Percentiles rank a stretch among this genome's conserved stretches.
Conservation (phyloP, 352 stramenopile species). For the Saprolegnia parasitica region DNA sequence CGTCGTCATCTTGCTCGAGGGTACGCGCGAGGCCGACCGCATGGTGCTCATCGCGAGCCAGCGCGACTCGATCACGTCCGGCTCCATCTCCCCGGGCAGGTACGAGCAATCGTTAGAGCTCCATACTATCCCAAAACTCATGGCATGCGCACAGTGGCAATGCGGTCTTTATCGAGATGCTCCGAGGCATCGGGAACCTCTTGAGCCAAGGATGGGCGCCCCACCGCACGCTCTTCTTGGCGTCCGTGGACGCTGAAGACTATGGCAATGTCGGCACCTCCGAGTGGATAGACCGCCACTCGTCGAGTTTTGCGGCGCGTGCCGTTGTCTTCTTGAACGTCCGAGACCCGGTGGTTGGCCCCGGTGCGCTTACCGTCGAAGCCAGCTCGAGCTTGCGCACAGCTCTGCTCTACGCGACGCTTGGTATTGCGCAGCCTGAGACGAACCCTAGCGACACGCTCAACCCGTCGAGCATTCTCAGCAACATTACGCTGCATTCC, state of each 20-base stretch:
- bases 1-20: conserved; percentile 63
- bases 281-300: conserved; percentile 78
- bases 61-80: conserved; percentile 62
- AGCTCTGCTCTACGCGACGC: conserved; percentile 68
- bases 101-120: too few species aligned
- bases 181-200: conserved; percentile 53
- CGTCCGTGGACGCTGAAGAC: conserved; percentile 72
- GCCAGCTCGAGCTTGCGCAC: conserved; percentile 66
- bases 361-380: conserved; percentile 58
- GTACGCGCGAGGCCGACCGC: conserved; percentile 64
- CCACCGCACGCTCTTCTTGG: conserved; percentile 71
- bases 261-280: conserved; percentile 75
- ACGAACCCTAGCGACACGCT: conserved; percentile 7
- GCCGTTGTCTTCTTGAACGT: conserved; percentile 73
- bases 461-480: neutral
- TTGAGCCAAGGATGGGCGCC: conserved; percentile 66
- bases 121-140: too few species aligned
- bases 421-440: conserved; percentile 64
- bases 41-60: conserved; percentile 71
- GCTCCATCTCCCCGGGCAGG: conserved; percentile 54
- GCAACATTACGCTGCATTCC: neutral
- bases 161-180: conserved; percentile 68
- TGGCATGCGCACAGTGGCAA: conserved; percentile 40
- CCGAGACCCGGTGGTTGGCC: conserved; percentile 61
- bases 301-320: conserved; percentile 52